Evolutionary conservation across 495 filamentous ascomycete genomes (phyloP).

Genomic region (Tuber indicum): DNA sequence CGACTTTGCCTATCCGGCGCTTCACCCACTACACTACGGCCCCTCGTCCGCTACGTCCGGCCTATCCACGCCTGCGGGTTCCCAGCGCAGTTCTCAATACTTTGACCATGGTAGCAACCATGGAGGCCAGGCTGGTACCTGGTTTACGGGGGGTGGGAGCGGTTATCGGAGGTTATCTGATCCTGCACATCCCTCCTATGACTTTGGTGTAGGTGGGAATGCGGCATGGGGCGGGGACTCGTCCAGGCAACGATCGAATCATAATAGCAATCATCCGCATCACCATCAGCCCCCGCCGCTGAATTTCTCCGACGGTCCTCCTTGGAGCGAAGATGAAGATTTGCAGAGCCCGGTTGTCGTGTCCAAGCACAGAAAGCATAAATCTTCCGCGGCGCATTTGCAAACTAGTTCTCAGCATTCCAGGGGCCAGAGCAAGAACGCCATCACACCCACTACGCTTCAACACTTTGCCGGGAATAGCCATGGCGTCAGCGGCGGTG

Average conservation of each 20-base stretch:
- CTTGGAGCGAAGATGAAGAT: slow-evolving; percentile 97
- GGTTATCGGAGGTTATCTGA: slow-evolving; percentile 67
- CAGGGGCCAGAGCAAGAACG: slow-evolving; percentile 37
- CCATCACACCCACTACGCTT: slow-evolving; percentile 23
- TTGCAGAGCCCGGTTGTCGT: slow-evolving; percentile 81
- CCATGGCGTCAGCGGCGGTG: not conserved
- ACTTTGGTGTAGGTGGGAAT: slow-evolving; percentile 51
- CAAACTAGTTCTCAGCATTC: slow-evolving; percentile 30
- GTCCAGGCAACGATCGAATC: slow-evolving; percentile 34
- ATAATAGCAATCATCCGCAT: slow-evolving; percentile 18
- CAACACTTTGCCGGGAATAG: slow-evolving; percentile 30
- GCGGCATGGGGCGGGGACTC: slow-evolving; percentile 37
- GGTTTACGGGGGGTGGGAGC: slow-evolving; percentile 37
- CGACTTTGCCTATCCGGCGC: slow-evolving; percentile 85
- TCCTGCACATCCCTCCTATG: slow-evolving; percentile 54
- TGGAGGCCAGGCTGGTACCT: slow-evolving; percentile 23
- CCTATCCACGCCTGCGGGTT: slow-evolving; percentile 65
- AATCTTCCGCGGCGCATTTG: slow-evolving; percentile 55
- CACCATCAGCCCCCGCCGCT: slow-evolving; percentile 69
- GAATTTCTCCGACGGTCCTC: slow-evolving; percentile 83
- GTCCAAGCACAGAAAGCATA: slow-evolving; percentile 69
- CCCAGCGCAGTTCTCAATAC: slow-evolving; percentile 55
- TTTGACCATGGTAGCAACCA: slow-evolving; percentile 25
- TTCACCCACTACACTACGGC: slow-evolving; percentile 87
- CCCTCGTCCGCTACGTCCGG: slow-evolving; percentile 71